Base-by-base conservation (phyloP, 352 stramenopile genomes). In the Pythium aquatile region DNA sequence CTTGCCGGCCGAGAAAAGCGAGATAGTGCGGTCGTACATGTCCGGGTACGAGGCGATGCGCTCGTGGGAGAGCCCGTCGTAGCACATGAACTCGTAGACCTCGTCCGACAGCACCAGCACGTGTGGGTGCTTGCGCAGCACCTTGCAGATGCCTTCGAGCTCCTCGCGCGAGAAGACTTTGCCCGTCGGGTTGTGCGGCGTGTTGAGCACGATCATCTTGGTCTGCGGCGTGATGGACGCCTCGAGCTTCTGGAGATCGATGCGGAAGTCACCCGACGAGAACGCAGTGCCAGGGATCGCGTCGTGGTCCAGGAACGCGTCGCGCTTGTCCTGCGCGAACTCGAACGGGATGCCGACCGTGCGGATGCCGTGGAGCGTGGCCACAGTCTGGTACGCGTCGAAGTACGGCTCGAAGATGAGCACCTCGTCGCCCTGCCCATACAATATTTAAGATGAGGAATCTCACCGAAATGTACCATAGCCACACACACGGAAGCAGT, bases 71-170 rank as follows among this genome's bases (percentile, higher is more conserved):
- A 82, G 70, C 7, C 83, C 85, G 61, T 97, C 89, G 69, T 87
- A 97, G 42, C 93, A 89, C 83, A 99, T 98, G 71, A 98, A 98
- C 81, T 99, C 98, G 81, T 99, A 99, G 16, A 99, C 97, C 73
- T 99, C 97, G 73, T 99, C 97, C 5, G 93, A 95, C 32, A 99
- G 79, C 17, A 99, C 93, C 24, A 98, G 68, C 20, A 96, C 74
- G 35, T 97, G 70, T 30, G 94, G 93, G 76, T 98, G 79, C 44
- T 78, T 84, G 33, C 82, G 28, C 48, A 98, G 66, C 29, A 98
- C 79, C 1, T 78, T 44, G 8, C 93, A 94, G 63, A 99, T 96
- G 9, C 78, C 73, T 44, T 97, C 72, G 61, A 99, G 89, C 82
- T 99, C 97, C 9, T 78, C 62, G n/a, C 69, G 69, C 5, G 88